Conservation (phyloP, 768 basidiomycete species). For the Kwoniella dejecticola region DNA sequence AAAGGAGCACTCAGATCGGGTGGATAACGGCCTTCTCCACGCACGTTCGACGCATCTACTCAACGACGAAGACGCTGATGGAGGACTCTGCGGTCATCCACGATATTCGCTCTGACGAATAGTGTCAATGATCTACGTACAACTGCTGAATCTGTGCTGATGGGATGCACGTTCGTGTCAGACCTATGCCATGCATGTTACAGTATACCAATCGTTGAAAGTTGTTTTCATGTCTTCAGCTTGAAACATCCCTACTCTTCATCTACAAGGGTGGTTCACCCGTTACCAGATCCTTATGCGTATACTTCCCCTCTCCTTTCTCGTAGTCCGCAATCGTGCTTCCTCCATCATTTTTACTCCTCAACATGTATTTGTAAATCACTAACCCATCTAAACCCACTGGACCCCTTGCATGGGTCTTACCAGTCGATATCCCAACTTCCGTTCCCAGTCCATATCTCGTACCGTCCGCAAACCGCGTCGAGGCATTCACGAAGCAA, state of each 20-base stretch:
- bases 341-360: conserved; percentile 71
- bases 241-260: neutral
- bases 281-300: conserved; percentile 48
- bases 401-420: conserved; percentile 93
- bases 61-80: too few species aligned
- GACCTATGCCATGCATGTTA: too few species aligned
- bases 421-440: conserved; percentile 94
- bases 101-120: too few species aligned
- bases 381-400: conserved; percentile 92
- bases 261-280: conserved; percentile 37
- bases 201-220: too few species aligned
- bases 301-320: conserved; percentile 68
- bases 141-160: too few species aligned
- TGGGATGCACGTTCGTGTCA: too few species aligned
- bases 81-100: too few species aligned
- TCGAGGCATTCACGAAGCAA: conserved; percentile 91
- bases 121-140: too few species aligned
- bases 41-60: too few species aligned
- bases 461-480: conserved; percentile 95
- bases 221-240: too few species aligned
- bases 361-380: conserved; percentile 93
- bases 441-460: conserved; percentile 96
- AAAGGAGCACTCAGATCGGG: too few species aligned
- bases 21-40: too few species aligned
- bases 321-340: conserved; percentile 85